These are phyloP conservation scores for Xylariaceae sp. DNA, from an alignment of 2,329 filamentous ascomycete species.

Conservation along the genomic window DNA sequence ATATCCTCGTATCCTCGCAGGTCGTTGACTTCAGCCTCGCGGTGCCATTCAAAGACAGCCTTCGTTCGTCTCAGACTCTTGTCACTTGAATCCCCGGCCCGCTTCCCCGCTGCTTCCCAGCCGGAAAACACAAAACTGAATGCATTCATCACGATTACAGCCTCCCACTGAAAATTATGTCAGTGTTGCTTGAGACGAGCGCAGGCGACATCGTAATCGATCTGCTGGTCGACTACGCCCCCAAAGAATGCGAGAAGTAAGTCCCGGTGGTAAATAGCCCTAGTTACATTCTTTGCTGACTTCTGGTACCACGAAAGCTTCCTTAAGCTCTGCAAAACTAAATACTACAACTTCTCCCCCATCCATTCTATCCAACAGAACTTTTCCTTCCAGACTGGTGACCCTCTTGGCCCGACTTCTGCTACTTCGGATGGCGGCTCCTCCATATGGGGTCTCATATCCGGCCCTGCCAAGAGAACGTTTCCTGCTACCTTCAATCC, in stretches of 20 bases:
- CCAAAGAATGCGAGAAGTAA: constrained; percentile 93
- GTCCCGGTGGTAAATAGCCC: constrained; percentile 38
- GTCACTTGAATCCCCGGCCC: background rate
- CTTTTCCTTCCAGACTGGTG: constrained; percentile 95
- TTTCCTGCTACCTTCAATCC: constrained; percentile 85
- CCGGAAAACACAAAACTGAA: no score
- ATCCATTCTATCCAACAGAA: constrained; percentile 90
- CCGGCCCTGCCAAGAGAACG: constrained; percentile 70
- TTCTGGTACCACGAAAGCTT: constrained; percentile 68
- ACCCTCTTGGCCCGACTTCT: constrained; percentile 85
- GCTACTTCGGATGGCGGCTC: constrained; percentile 87
- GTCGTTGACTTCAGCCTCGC: no score
- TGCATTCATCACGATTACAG: background rate
- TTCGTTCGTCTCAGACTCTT: no score
- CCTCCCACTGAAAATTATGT: constrained; percentile 60
- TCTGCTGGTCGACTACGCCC: constrained; percentile 83
- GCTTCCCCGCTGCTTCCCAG: no score
- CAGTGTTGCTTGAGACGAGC: constrained; percentile 90
- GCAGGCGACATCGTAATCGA: constrained; percentile 94
- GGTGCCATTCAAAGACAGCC: no score
- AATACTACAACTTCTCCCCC: constrained; percentile 98
- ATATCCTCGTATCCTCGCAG: no score
- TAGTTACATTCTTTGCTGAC: constrained; percentile 49
- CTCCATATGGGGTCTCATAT: constrained; percentile 86
- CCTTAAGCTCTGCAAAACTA: constrained; percentile 96